Evolutionary conservation across 371 early-diverging fungal species (phyloP).

Genomic region (Phascolomyces articulosus): DNA sequence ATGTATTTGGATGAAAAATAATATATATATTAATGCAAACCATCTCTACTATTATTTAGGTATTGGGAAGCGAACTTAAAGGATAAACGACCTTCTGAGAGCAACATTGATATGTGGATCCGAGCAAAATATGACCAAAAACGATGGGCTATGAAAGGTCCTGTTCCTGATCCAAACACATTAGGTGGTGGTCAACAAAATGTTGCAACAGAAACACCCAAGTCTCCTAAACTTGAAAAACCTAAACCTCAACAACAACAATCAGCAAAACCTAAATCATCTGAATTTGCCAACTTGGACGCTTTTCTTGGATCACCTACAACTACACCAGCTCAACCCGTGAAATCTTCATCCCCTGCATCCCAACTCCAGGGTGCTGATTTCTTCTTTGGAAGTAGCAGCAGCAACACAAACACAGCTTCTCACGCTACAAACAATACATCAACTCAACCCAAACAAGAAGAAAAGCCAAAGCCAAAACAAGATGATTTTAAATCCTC

Average conservation of each 20-base stretch:
- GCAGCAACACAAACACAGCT: slow-evolving; percentile 4
- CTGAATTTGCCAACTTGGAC: slow-evolving; percentile 45
- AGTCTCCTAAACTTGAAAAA: background rate
- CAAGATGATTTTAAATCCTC: slow-evolving; percentile 58
- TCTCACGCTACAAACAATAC: background rate
- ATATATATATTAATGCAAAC: too few relatives aligned
- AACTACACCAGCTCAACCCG: slow-evolving; percentile 20
- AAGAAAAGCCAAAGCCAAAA: slow-evolving; percentile 21
- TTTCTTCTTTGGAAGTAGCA: slow-evolving; percentile 32
- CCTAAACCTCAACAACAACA: slow-evolving; percentile 1
- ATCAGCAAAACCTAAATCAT: slow-evolving; percentile 11
- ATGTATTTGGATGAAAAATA: too few relatives aligned
- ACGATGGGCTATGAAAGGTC: slow-evolving; percentile 72
- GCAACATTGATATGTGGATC: slow-evolving; percentile 83
- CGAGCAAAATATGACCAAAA: slow-evolving; percentile 85
- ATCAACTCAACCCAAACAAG: slow-evolving; percentile 24
- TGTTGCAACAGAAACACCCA: background rate
- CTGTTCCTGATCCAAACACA: slow-evolving; percentile 76
- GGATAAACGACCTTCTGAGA: slow-evolving; percentile 51
- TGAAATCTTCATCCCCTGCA: slow-evolving; percentile 5
- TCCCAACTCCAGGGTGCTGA: slow-evolving; percentile 48
- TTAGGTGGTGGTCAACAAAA: slow-evolving; percentile 51
- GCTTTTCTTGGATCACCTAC: slow-evolving; percentile 43
- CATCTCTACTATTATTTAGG: slow-evolving; percentile 27
- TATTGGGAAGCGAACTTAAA: slow-evolving; percentile 70